phyloP scores from a whole-genome alignment of 352 stramenopile genomes.

The Phytopythium helicoides region DNA sequence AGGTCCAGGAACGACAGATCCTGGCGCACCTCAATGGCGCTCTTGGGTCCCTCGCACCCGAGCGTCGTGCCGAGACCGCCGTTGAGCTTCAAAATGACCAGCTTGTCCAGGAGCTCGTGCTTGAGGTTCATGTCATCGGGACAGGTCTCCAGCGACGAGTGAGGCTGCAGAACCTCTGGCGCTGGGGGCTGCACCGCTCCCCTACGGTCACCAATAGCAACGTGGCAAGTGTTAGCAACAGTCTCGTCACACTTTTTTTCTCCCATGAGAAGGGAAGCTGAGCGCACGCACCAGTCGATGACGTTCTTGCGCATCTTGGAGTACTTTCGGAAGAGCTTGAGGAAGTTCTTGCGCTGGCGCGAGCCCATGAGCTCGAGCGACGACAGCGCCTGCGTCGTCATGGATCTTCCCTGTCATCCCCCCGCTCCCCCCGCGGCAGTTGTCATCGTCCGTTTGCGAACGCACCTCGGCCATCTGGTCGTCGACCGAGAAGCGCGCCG shows the following conservation, averaged over 20 bases:
- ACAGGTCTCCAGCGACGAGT: slow-evolving; percentile 80
- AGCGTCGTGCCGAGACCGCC: slow-evolving; percentile 98
- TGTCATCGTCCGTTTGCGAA: neutral
- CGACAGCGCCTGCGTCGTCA: slow-evolving; percentile 51
- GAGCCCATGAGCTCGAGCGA: slow-evolving; percentile 79
- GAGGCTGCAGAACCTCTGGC: slow-evolving; percentile 64
- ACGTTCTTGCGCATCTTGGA: slow-evolving; percentile 78
- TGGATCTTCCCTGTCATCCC: neutral
- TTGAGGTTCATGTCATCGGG: slow-evolving; percentile 91
- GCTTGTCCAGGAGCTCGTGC: slow-evolving; percentile 94
- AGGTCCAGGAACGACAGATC: slow-evolving; percentile 98
- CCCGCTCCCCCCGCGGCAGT: no score
- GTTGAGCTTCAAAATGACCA: slow-evolving; percentile 99
- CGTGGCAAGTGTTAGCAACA: no score
- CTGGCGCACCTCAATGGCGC: slow-evolving; percentile 92
- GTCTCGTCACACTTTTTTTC: neutral
- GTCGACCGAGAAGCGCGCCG: slow-evolving; percentile 80
- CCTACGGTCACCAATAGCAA: slow-evolving; percentile 32
- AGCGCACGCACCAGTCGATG: slow-evolving; percentile 64
- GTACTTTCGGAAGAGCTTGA: slow-evolving; percentile 90
- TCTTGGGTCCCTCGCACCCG: slow-evolving; percentile 93
- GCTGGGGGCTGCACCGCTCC: slow-evolving; percentile 77
- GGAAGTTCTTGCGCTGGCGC: slow-evolving; percentile 83
- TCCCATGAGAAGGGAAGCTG: neutral
- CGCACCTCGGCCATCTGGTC: slow-evolving; percentile 86